Evolutionary conservation across 2,329 filamentous ascomycete genomes (phyloP), one percentile per base, ranked within the genome.

Genomic region (Eutypella sp.): DNA sequence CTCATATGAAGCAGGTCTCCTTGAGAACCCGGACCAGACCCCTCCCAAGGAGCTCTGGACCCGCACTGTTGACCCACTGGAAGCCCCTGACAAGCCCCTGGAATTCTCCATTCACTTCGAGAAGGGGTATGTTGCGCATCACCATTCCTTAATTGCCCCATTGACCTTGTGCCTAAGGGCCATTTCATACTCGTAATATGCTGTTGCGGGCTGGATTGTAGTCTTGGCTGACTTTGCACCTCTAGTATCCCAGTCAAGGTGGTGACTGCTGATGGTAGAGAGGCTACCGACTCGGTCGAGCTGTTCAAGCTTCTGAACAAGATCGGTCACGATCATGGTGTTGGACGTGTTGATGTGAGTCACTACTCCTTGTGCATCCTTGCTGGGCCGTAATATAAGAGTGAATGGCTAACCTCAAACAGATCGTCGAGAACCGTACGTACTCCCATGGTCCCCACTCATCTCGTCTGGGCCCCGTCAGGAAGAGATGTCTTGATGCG

Each of bases 21-120:
- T 89, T 48, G 85, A 88, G 68, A 80, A 81, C 53, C 76, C 76
- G 37, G 68, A 78, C 62, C 71, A 76, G 57, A 81, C 83, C 48
- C 80, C 87, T 31, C 86, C 87, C 45, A 74, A 78, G 56, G 85
- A 91, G 65, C 87, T 92, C 82, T 92, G 88, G 88, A 91, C 81
- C 59, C 73, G 84, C 59, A 86, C 83, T 47, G 69, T 78, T 47
- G 83, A 86, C 59, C 86, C 86, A 34, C 68, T 78, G 51, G 78
- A 81, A 50, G 87, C 86, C 2, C 86, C 87, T 48, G 77, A 89
- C 62, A 71, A 78, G 61, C 84, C 85, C 31, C 76, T 82, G 62
- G 80, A 89, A 65, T 82, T 90, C 71, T 84, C 81, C 49, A 63
- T 90, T 50, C 69, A 78, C 63, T 91, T 90, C 66, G 75, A 84